phyloP scores from a whole-genome alignment of 2,329 filamentous ascomycete genomes.

The Tolypocladium album region DNA sequence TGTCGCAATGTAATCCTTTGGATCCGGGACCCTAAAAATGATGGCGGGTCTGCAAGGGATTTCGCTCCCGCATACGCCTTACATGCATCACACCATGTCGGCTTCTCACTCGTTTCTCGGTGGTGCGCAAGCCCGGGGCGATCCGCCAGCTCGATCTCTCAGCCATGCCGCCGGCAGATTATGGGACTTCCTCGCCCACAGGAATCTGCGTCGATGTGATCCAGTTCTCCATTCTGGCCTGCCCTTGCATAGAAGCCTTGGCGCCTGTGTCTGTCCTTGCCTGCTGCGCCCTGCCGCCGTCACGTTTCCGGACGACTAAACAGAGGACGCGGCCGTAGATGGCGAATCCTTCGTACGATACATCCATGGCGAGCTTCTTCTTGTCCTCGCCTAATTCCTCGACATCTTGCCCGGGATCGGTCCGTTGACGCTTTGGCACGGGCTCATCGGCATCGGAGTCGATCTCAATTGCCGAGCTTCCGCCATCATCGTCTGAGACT shows the following conservation, averaged over 20 bases:
- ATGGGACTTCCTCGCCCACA: conserved; percentile 22
- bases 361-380: conserved; percentile 81
- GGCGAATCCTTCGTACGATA: conserved; percentile 87
- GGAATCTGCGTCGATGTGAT: conserved; percentile 68
- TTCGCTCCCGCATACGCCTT: not conserved
- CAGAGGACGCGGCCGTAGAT: conserved; percentile 92
- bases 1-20: not conserved
- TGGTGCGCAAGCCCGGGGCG: not conserved
- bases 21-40: not conserved
- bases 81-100: not conserved
- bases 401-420: conserved; percentile 8
- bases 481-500: conserved; percentile 18
- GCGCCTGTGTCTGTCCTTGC: conserved; percentile 14
- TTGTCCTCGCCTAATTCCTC: conserved; percentile 50
- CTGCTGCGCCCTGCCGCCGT: conserved; percentile 32
- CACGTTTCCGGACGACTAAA: conserved; percentile 72
- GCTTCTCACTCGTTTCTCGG: not conserved
- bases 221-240: conserved; percentile 76
- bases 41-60: not conserved
- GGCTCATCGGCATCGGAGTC: conserved; percentile 28
- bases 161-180: conserved; percentile 3
- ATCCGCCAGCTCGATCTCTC: not conserved
- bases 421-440: conserved; percentile 34
- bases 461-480: conserved; percentile 23
- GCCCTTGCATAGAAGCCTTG: conserved; percentile 43